Base-by-base conservation (phyloP, 352 stramenopile species). In the Phytophthora citricola region DNA sequence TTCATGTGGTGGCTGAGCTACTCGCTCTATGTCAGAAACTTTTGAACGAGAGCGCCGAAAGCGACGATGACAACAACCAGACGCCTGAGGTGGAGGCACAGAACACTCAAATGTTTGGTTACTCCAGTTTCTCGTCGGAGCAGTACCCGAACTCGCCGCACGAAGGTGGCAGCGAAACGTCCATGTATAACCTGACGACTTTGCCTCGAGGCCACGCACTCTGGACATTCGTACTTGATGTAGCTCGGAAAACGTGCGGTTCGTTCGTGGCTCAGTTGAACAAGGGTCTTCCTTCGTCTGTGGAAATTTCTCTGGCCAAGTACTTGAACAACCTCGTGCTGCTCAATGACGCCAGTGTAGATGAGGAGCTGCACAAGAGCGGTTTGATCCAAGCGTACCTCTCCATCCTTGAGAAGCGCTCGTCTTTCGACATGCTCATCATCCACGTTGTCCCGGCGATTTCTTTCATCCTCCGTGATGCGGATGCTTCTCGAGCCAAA, bases 381-480 rank as follows among this genome's bases (percentile, higher is more conserved):
- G 71, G 65, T 7, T 66, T 95, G 7, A 79, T 94, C 43, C 73
- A 80, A 45, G 76, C 75, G n/a, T 95, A 95, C 57, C 64, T 95
- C 2, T 45, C 71, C 26, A 75, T 91, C 34, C 59, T 95, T 10
- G 75, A 87, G 54, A 76, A 78, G 17, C 85, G 86, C 15, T 80
- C 88, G 49, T 79, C 76, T 22, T 93, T 93, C 34, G 88, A 95
- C 49, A 95, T 95, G 88, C 72, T 95, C 24, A 72, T 93, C n/a
- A 94, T 95, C 49, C 88, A 94, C 68, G 71, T 92, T 46, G 80
- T 95, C 5, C 87, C 88, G 1, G 83, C 85, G 1, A 81, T 95
- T 24, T 84, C 85, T 10, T 95, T 91, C 57, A 79, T 95, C 51
- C 63, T 95, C 40, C 84, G 83, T 32, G 88, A 95, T 72, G 75